Base-by-base conservation (phyloP, 2,329 filamentous ascomycete species). In the Ceratocystis huliohia region DNA sequence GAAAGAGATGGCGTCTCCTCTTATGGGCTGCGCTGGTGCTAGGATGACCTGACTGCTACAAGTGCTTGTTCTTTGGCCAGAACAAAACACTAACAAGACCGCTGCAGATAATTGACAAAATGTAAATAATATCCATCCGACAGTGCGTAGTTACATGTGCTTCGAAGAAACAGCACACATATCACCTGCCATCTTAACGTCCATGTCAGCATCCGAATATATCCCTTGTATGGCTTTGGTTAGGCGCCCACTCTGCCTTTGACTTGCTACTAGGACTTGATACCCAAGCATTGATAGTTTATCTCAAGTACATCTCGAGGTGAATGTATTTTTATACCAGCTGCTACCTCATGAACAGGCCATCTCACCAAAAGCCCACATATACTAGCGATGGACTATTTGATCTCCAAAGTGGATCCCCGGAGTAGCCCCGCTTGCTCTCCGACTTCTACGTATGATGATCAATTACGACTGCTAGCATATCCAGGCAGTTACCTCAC, bases 391-490 rank as follows among this genome's bases (percentile, higher is more conserved):
- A 20, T 15, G 3, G 13, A 4, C 37, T 3, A 15, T 41, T 53
- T 53, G 48, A 53, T 53, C 48, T 53, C 20, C 48, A 53, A 53
- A 53, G 48, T 53, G 48, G 48, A 53, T 53, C 48, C 22, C 48
- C 48, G n/a, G 7, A 13, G 48, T 25, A 22, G 48, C 20, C 48
- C 48, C 20, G 22, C 37, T 41, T 41, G 37, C 48, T 53, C 48
- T 53, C 48, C 22, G 22, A 22, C 48, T 53, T 20, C n/a, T 22
- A 53, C 20, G 22, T 28, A 15, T 22, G 8, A 22, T 5, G 1
- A 10, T 10, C 48, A 28, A 25, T 20, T 28, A 15, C 10, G 3
- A 1, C 25, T 28, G 20, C 48, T 53, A 13, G 20, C 20, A 53
- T 28, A 5, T 28, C 22, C 37, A 41, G 37, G 22, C 48, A 28